Conservation (phyloP, 306 rosid genomes). For the Lathyrus sativus region DNA sequence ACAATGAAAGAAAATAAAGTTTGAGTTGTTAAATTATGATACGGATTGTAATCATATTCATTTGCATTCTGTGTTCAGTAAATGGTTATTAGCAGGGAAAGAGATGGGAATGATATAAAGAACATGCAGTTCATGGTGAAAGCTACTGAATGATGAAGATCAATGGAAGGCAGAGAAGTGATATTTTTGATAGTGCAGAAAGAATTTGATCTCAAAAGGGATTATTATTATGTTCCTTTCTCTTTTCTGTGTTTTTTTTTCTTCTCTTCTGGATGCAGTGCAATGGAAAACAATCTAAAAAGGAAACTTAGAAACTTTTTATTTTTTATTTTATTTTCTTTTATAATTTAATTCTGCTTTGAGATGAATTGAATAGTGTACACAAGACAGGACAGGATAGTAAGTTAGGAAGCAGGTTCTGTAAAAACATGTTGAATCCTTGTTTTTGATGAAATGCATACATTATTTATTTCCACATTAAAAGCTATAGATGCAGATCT, state of each 20-base stretch:
- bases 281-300: constrained; percentile 58
- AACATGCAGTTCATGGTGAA: constrained; percentile 19
- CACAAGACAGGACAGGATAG: constrained; percentile 42
- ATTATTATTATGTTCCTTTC: constrained; percentile 36
- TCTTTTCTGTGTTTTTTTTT: constrained; percentile 30
- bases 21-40: neutral
- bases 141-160: constrained; percentile 37
- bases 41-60: constrained; percentile 12
- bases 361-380: constrained; percentile 53
- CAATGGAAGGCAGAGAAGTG: constrained; percentile 19
- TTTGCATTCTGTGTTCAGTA: constrained; percentile 34
- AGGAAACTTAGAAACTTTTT: constrained; percentile 43
- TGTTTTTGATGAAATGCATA: constrained; percentile 41
- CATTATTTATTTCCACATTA: constrained; percentile 16
- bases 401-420: constrained; percentile 52
- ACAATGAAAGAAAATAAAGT: neutral
- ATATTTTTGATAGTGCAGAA: constrained; percentile 42
- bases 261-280: constrained; percentile 50
- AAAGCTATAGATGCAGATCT: constrained; percentile 14
- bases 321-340: constrained; percentile 32
- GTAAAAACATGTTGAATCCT: constrained; percentile 42
- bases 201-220: constrained; percentile 44
- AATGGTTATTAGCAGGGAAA: constrained; percentile 63
- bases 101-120: constrained; percentile 47
- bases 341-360: constrained; percentile 51